Evolutionary conservation across 1,284 basidiomycete genomes (phyloP).

Genomic region (Omphalotus olearius): DNA sequence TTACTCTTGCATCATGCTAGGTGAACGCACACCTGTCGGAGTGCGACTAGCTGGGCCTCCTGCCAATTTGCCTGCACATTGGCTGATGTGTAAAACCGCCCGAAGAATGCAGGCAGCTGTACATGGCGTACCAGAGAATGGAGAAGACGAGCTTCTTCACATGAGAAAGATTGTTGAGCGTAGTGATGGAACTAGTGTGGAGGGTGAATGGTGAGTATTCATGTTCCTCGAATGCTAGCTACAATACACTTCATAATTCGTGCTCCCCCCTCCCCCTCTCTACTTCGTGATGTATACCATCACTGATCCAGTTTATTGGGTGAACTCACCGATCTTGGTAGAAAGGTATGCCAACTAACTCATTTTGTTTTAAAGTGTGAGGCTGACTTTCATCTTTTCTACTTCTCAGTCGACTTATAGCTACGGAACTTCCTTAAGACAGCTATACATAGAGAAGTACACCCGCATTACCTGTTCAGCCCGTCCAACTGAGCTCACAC

Average conservation of each 20-base stretch:
- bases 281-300: constrained; percentile 1
- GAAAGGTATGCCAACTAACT: constrained; percentile 40
- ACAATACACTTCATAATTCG: constrained; percentile 3
- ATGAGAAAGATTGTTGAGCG: constrained; percentile 51
- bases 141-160: constrained; percentile 26
- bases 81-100: constrained; percentile 64
- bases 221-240: constrained; percentile 4
- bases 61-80: constrained; percentile 63
- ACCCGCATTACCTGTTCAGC: constrained; percentile 15
- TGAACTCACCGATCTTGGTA: constrained; percentile 76
- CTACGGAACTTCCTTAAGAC: constrained; percentile 58
- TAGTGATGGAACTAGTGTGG: constrained; percentile 44
- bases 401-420: constrained; percentile 57
- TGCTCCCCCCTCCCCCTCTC: constrained; percentile 3
- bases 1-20: constrained; percentile 27
- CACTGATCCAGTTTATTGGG: constrained; percentile 55
- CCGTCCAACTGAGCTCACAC: not conserved
- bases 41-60: constrained; percentile 58
- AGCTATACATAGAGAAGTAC: constrained; percentile 69
- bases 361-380: not conserved
- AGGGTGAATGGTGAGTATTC: constrained; percentile 59
- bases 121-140: constrained; percentile 18
- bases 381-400: constrained; percentile 9
- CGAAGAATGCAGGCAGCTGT: constrained; percentile 48
- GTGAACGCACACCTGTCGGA: constrained; percentile 71